Base-by-base conservation (phyloP, 345 rosid species). In the Lepidium africanum region DNA sequence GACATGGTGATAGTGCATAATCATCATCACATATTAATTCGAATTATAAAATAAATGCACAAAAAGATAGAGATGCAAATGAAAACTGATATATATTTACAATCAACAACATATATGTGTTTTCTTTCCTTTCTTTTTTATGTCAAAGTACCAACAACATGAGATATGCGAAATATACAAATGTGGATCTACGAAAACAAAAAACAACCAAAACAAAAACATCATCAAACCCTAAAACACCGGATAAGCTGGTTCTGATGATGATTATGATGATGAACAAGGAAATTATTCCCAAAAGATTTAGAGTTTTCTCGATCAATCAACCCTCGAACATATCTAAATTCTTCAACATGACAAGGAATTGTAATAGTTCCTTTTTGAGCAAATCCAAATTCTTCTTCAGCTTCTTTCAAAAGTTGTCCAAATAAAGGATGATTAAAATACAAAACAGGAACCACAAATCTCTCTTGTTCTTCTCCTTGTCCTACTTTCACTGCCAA, bases 321-420 rank as follows among this genome's bases (percentile, higher is more conserved):
- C 81, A 82, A 17, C 19, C 77, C 77, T 36, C 64, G 84, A 63
- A 85, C 82, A 23, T 73, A 73, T 76, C 80, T 79, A 71, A 85
- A 85, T 76, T 83, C 82, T 52, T 85, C 75, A 2, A 83, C 85
- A 21, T 78, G 85, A 30, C 89, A 82, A 60, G 85, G 89, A 43
- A 85, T 85, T 4, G 87, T 79, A 65, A 85, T 85, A 6, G 85
- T 78, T 2, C 89, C 89, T 62, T 85, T 83, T 48, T 85, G 89
- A 51, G 81, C 84, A 33, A 83, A 85, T 3, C 89, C 89, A 43
- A 80, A 85, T 63, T 85, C 89, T 48, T 81, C 75, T 54, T 85
- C 89, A 5, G 89, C 86, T 45, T 78, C 83, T 45, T 79, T 81
- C 78, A 85, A 62, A 52, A 85, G 86, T 63, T 81, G 83, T 58